Evolutionary conservation across 306 rosid species (phyloP), one percentile per base, ranked within the genome.

Genomic region (Quercus ilex): DNA sequence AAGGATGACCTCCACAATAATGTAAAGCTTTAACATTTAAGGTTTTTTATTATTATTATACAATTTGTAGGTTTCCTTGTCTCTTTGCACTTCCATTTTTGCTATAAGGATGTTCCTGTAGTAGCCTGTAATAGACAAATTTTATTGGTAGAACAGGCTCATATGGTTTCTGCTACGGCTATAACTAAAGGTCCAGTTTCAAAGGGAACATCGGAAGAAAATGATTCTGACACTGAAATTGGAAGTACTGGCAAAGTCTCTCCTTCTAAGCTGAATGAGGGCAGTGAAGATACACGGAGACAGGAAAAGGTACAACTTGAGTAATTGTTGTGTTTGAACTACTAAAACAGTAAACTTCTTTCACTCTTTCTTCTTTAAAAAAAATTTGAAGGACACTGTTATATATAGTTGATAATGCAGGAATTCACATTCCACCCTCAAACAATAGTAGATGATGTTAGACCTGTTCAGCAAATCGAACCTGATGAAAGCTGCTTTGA

Each of bases 141-240:
- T 75, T 41, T 83, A 52, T 85, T 88, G 82, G 46, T 70, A 76
- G 56, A 87, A 83, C 75, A 93, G 97, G 88, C 31, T 79, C 76
- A 81, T 75, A 71, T 58, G 78, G 83, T 72, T 74, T 76, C 79
- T 78, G 71, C 59, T 77, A 77, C 35, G 77, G 78, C 79, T 35
- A 57, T 71, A 77, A 77, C 58, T 68, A 77, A 79, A 75, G 74
- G 43, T 84, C 78, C 77, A 6, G 82, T 80, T 81, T 72, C 74
- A 71, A 85, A 82, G 60, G 86, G 46, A 83, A 82, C 83, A 74
- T 38, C 67, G 74, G 87, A 78, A 83, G 81, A 33, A 77, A 83
- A 79, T 77, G 57, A 67, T 74, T 84, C 73, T 75, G 46, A 85
- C 65, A 75, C 58, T 73, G 81, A 60, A 72, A 82, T 53, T 56